A percentile compares a stretch with the other conserved stretches of the same genome.
Evolutionary conservation across 1,284 basidiomycete species (phyloP).

Genomic region (Cryptococcus sp.): DNA sequence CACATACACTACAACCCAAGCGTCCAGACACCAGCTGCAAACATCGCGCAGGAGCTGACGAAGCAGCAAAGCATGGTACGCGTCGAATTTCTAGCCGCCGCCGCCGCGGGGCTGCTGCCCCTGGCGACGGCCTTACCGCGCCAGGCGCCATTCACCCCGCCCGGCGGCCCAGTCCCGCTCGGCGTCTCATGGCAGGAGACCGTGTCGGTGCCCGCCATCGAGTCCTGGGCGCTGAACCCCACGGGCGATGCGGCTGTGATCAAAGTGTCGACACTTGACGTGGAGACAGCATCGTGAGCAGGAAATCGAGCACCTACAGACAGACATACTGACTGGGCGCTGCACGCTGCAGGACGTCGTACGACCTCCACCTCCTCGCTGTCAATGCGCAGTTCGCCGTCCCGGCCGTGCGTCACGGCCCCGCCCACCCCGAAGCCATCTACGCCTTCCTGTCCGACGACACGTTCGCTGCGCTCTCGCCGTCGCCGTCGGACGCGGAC

Average conservation of each 20-base stretch:
- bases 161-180: too few species aligned
- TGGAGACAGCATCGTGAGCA: neutral
- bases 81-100: too few species aligned
- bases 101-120: too few species aligned
- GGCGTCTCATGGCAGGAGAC: too few species aligned
- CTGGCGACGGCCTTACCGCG: too few species aligned
- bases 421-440: slow-evolving; percentile 6
- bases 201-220: slow-evolving; percentile 5
- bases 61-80: too few species aligned
- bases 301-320: neutral
- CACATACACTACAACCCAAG: too few species aligned
- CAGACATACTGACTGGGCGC: neutral
- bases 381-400: slow-evolving; percentile 25
- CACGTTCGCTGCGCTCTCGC: slow-evolving; percentile 12
- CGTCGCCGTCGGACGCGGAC: neutral
- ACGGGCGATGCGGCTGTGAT: slow-evolving; percentile 22
- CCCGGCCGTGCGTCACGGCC: slow-evolving; percentile 8
- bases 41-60: too few species aligned
- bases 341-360: slow-evolving; percentile 6
- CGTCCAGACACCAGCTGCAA: too few species aligned
- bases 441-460: slow-evolving; percentile 19
- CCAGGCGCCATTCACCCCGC: too few species aligned
- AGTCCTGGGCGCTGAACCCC: slow-evolving; percentile 25
- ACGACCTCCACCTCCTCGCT: slow-evolving; percentile 21
- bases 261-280: neutral